Percentiles rank a stretch among this genome's conserved stretches.
These are phyloP conservation scores for Penicillium odoratum DNA, from an alignment of 495 filamentous ascomycete genomes.

Conservation along the genomic window DNA sequence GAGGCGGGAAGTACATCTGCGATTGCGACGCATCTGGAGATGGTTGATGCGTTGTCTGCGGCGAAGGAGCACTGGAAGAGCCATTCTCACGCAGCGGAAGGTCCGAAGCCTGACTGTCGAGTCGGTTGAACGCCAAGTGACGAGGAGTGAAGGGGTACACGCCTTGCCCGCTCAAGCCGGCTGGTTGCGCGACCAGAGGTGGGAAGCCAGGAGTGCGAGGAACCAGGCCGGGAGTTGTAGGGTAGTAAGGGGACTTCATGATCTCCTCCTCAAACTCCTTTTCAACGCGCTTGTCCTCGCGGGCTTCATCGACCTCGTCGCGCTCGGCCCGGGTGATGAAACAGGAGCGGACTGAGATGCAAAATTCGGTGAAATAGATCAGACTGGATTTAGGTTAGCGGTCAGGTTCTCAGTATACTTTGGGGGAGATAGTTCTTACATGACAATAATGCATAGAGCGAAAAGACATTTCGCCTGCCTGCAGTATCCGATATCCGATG, in stretches of 20 bases:
- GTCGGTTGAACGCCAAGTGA: conserved; percentile 45
- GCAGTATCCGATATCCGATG: conserved; percentile 65
- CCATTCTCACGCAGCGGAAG: conserved; percentile 41
- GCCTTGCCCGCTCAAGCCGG: conserved; percentile 2
- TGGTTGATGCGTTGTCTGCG: conserved; percentile 20
- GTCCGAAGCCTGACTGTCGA: conserved; percentile 34
- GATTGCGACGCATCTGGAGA: conserved; percentile 21
- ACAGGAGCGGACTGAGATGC: conserved; percentile 60
- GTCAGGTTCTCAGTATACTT: no score
- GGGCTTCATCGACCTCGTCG: conserved; percentile 31
- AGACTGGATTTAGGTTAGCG: conserved; percentile 29
- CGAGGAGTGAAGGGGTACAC: conserved; percentile 42
- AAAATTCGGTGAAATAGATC: conserved; percentile 56
- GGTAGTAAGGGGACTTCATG: conserved; percentile 47
- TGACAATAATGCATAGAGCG: conserved; percentile 65
- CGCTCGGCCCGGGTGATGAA: conserved; percentile 53
- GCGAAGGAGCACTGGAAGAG: not conserved
- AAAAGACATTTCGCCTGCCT: conserved; percentile 74
- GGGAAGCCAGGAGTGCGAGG: conserved; percentile 31
- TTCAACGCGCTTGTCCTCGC: conserved; percentile 42
- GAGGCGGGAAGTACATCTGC: conserved; percentile 44
- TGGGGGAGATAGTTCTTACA: conserved; percentile 53
- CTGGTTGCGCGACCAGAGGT: conserved; percentile 18
- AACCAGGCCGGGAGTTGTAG: conserved; percentile 32
- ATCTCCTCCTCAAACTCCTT: conserved; percentile 47